phyloP scores from a whole-genome alignment of 2,329 filamentous ascomycete genomes.

The Tolypocladium tropicale region DNA sequence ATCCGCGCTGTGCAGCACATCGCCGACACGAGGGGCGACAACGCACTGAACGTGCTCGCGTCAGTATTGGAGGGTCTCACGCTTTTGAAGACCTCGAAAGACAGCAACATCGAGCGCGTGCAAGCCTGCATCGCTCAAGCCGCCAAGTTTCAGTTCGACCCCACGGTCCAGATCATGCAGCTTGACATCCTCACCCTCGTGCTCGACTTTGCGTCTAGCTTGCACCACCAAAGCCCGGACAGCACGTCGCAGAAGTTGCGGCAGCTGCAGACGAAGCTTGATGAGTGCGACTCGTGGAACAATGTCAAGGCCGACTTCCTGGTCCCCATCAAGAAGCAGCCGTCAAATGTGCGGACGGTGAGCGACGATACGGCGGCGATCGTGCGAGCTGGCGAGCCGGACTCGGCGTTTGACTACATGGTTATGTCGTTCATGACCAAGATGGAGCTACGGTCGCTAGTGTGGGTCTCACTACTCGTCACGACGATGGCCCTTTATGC shows the following conservation, averaged over 20 bases:
- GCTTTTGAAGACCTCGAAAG: slow-evolving; percentile 52
- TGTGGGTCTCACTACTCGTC: slow-evolving; percentile 29
- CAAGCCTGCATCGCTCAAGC: slow-evolving; percentile 66
- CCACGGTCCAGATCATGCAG: slow-evolving; percentile 53
- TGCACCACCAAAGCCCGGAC: slow-evolving; percentile 52
- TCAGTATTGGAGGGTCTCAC: slow-evolving; percentile 60
- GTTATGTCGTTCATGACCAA: slow-evolving; percentile 52
- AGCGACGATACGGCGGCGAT: slow-evolving; percentile 48
- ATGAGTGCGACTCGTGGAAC: slow-evolving; percentile 43
- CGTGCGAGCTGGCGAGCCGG: slow-evolving; percentile 34
- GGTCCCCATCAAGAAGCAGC: slow-evolving; percentile 44
- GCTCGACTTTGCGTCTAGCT: slow-evolving; percentile 59
- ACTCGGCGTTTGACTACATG: slow-evolving; percentile 40
- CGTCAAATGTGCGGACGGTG: slow-evolving; percentile 36
- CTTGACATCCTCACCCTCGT: slow-evolving; percentile 55
- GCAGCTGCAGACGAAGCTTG: slow-evolving; percentile 50
- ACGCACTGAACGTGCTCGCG: slow-evolving; percentile 53
- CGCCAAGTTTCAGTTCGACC: slow-evolving; percentile 58
- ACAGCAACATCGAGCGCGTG: slow-evolving; percentile 59
- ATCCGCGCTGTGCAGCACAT: slow-evolving; percentile 51
- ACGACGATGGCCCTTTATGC: not conserved
- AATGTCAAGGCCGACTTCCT: slow-evolving; percentile 37
- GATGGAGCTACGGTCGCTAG: slow-evolving; percentile 43
- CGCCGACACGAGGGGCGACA: slow-evolving; percentile 50
- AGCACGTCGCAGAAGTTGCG: slow-evolving; percentile 49